Evolutionary conservation across 1,284 basidiomycete species (phyloP), one percentile per base, ranked within the genome.

Genomic region (Hymenochaete sp.): DNA sequence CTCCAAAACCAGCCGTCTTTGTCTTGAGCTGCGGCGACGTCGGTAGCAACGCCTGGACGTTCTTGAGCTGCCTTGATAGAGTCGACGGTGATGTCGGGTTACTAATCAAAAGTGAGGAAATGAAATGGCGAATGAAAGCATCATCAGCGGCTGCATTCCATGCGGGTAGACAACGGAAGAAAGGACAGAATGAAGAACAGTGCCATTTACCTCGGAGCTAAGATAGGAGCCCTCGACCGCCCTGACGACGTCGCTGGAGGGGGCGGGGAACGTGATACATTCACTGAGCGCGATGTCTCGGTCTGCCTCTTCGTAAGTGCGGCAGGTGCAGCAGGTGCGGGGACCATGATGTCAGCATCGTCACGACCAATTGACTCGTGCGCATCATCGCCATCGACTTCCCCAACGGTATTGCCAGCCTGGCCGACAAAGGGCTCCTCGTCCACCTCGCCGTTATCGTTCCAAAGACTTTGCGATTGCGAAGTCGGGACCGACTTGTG

Each of bases 11-110:
- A 14, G 14, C 32, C 8, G 42, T 19, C n/a, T n/a, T n/a, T 8
- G 45, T 33, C 35, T 38, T 18, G 11, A 47, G 31, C 37, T 47
- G 45, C 27, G 49, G 49, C 5, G 49, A 47, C 29, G 49, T 16
- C 24, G 49, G 49, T 6, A 51, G 31, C n/a, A 42, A 39, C 5
- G 45, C 31, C 22, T 51, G 49, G 10, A 51, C 49, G 22, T 43
- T 51, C 19, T 51, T 40, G 21, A 51, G 38, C 41, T 51, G 45
- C 16, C 49, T 45, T 1, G 49, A 51, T 26, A 51, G 49, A 8
- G 45, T 39, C 0, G 49, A 47, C 5, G 49, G 45, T 8, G 48
- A 47, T 11, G 44, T 38, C 19, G 48, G 45, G 14, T 45, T 42
- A 10, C 44, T 49, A 27, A 26, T 27, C 4, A 31, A 10, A 31